Evolutionary conservation across 2,329 filamentous ascomycete species (phyloP).

Genomic region (Colletotrichum salicis): DNA sequence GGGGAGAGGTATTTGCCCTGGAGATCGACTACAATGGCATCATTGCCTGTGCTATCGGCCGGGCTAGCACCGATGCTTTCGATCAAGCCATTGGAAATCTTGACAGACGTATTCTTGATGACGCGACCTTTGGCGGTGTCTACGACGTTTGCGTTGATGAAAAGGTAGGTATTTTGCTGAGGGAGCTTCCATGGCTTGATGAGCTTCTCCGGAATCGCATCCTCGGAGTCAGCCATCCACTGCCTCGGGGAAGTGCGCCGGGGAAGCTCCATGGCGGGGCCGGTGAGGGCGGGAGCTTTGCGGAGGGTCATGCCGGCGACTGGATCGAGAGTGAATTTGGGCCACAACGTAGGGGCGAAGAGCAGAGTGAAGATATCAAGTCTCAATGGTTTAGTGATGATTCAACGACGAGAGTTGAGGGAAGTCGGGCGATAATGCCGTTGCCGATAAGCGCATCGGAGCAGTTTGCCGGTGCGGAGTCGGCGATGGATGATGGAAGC

Average conservation of each 20-base stretch:
- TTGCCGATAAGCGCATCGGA: slow-evolving; percentile 6
- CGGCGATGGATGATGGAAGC: slow-evolving; percentile 10
- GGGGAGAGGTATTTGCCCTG: slow-evolving; percentile 45
- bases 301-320: slow-evolving; percentile 20
- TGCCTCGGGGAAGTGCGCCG: not conserved
- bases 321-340: not conserved
- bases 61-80: slow-evolving; percentile 36
- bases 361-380: no score
- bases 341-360: no score
- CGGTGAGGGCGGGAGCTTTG: slow-evolving; percentile 8
- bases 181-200: slow-evolving; percentile 50
- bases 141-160: slow-evolving; percentile 57
- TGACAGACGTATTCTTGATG: slow-evolving; percentile 43
- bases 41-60: not conserved
- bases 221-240: not conserved
- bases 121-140: slow-evolving; percentile 50
- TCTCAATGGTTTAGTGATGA: not conserved
- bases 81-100: slow-evolving; percentile 49
- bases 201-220: slow-evolving; percentile 37
- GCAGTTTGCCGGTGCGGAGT: slow-evolving; percentile 27
- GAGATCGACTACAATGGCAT: slow-evolving; percentile 38
- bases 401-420: not conserved
- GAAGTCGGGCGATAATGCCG: not conserved
- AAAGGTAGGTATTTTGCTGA: slow-evolving; percentile 45
- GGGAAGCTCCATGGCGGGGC: not conserved